Evolutionary conservation across 129 eudicot species (phyloP), one percentile per base, ranked within the genome.

Genomic region (Chrysanthemum seticuspe): DNA sequence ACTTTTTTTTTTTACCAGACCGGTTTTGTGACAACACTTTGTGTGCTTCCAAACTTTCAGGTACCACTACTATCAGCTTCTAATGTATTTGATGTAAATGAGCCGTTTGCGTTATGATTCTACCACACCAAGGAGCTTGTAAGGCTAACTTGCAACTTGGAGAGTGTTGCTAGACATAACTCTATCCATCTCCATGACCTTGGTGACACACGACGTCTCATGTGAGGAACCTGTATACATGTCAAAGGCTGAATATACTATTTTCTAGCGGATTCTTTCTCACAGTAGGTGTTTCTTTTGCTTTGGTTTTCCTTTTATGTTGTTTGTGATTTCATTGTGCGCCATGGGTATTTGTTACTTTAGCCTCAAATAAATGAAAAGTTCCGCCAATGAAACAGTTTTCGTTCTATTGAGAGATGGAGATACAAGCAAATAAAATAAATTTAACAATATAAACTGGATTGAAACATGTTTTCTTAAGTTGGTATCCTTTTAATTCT

Each of bases 41-140:
- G 19, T 55, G 9, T 52, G 50, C 54, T 63, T 16, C 21, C 47
- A 25, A 64, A 70, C 65, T 45, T 78, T 74, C 91, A 89, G 96
- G 91, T 74, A 70, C 89, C 91, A 31, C 44, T 65, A 40, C 57
- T 89, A 29, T 89, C 96, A 8, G 80, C 96, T 52, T 83, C 91
- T 19, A 55, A 84, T 75, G 63, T 10, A 49, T 86, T 88, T 40
- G 76, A 84, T 61, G 47, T 73, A 53, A 86, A 75, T 65, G 71
- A 64, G 63, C 73, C 51, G 14, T 78, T 78, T 65, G 68, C 25
- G 62, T 73, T 78, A 64, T 78, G 66, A 65, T 59, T 13, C 7
- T 16, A 71, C 53, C 60, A 15, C 51, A 60, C 23, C 21, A 61
- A 60, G 61, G 55, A 62, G 51, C 72, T 23, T 48, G 50, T 18